Conservation (phyloP, 1,284 basidiomycete genomes). For the Heterobasidion occidentale region DNA sequence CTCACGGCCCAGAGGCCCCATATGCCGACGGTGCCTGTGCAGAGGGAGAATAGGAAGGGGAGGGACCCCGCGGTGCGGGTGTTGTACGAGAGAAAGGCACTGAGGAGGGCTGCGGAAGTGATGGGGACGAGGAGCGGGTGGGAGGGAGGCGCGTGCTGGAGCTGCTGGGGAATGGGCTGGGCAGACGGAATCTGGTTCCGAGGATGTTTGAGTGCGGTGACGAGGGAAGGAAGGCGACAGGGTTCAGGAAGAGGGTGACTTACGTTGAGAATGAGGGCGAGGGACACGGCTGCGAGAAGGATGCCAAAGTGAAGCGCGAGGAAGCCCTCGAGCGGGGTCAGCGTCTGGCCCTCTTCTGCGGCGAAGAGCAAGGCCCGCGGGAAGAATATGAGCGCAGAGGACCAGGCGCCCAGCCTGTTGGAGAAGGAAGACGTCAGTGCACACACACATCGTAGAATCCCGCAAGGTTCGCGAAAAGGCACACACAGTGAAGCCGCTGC, state of each 20-base stretch:
- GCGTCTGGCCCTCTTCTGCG: slow-evolving; percentile 27
- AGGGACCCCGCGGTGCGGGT: slow-evolving; percentile 49
- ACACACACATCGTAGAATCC: not conserved
- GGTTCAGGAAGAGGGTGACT: slow-evolving; percentile 9
- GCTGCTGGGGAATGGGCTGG: slow-evolving; percentile 19
- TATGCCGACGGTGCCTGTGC: slow-evolving; percentile 43
- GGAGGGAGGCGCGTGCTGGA: slow-evolving; percentile 14
- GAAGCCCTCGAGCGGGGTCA: slow-evolving; percentile 62
- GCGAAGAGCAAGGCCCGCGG: slow-evolving; percentile 56
- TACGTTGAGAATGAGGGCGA: slow-evolving; percentile 56
- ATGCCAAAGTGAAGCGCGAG: slow-evolving; percentile 57
- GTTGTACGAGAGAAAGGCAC: slow-evolving; percentile 62
- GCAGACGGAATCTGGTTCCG: slow-evolving; percentile 33
- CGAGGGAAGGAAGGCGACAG: not conserved
- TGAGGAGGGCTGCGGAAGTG: slow-evolving; percentile 39
- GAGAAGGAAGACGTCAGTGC: slow-evolving; percentile 18
- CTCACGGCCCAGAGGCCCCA: slow-evolving; percentile 71
- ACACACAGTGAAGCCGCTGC: slow-evolving; percentile 10
- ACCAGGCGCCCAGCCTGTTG: slow-evolving; percentile 33
- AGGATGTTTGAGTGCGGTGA: not conserved
- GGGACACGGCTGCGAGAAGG: slow-evolving; percentile 41
- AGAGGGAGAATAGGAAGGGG: slow-evolving; percentile 39
- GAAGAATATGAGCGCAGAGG: slow-evolving; percentile 33
- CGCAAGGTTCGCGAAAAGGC: not conserved
- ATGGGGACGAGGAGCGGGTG: slow-evolving; percentile 63